These are phyloP conservation scores for Pyricularia grisea DNA, from an alignment of 2,329 filamentous ascomycete genomes.

Conservation along the genomic window DNA sequence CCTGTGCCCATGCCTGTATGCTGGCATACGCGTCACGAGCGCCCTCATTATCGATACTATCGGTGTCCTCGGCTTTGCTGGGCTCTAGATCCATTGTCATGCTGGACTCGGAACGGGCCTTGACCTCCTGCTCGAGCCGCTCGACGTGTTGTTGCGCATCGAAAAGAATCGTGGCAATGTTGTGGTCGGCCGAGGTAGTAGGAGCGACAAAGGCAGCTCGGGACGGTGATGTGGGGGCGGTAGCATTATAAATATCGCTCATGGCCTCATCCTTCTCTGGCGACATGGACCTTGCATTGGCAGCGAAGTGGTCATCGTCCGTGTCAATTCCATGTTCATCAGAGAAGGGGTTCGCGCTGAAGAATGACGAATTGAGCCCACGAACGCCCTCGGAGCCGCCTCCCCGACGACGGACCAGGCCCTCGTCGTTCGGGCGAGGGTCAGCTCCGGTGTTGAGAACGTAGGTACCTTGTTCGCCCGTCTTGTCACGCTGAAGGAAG, in stretches of 20 bases:
- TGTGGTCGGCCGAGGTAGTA: conserved; percentile 12
- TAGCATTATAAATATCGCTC: conserved; percentile 38
- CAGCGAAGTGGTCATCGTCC: conserved; percentile 30
- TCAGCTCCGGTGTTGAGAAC: conserved; percentile 50
- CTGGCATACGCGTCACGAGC: conserved; percentile 45
- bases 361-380: conserved; percentile 30
- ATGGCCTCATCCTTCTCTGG: conserved; percentile 36
- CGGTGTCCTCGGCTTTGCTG: conserved; percentile 34
- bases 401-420: conserved; percentile 39
- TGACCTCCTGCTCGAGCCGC: conserved; percentile 1
- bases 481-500: conserved; percentile 41
- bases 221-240: conserved; percentile 15
- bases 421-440: conserved; percentile 26
- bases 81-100: conserved; percentile 29
- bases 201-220: conserved; percentile 3
- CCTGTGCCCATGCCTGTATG: conserved; percentile 56
- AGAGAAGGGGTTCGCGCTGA: conserved; percentile 50
- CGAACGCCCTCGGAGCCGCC: conserved; percentile 28
- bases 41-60: conserved; percentile 37
- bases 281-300: conserved; percentile 27
- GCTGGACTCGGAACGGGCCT: neutral
- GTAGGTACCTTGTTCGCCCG: conserved; percentile 43
- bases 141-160: conserved; percentile 9
- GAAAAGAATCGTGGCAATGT: conserved; percentile 10
- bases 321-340: conserved; percentile 46